A percentile compares a stretch with the other conserved stretches of the same genome.
These are phyloP conservation scores for Iris pallida DNA, from an alignment of 116 monocot genomes.

Conservation along the genomic window DNA sequence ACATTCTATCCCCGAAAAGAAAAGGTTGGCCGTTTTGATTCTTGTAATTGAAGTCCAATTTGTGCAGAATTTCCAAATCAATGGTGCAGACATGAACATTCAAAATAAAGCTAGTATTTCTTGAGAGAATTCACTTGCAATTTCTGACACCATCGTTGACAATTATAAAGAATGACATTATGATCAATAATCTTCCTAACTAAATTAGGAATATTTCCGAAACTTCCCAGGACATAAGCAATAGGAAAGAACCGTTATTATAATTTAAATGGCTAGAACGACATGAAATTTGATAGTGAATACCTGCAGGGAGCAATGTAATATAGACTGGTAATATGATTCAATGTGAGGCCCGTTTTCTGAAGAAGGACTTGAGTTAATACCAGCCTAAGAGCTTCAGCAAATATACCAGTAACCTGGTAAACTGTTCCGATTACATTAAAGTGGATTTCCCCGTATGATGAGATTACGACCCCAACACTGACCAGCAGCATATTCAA, in stretches of 20 bases:
- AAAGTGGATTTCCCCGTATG: conserved; percentile 94
- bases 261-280: neutral
- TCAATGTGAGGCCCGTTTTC: conserved; percentile 80
- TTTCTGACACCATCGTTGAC: neutral
- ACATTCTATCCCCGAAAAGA: neutral
- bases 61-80: neutral
- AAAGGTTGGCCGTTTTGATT: neutral
- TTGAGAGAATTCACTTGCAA: no score
- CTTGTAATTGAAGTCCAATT: neutral
- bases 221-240: neutral
- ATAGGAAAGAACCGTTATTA: neutral
- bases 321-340: conserved; percentile 88
- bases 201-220: neutral
- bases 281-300: conserved; percentile 1
- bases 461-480: conserved; percentile 83
- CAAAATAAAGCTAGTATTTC: no score
- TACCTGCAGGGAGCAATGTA: conserved; percentile 98
- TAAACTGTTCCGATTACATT: conserved; percentile 81
- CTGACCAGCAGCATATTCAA: conserved; percentile 90
- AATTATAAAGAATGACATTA: neutral
- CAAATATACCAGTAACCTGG: conserved; percentile 86
- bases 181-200: no score
- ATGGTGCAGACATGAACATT: neutral
- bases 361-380: conserved; percentile 94
- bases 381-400: conserved; percentile 91